phyloP scores from a whole-genome alignment of 2,329 filamentous ascomycete species.

The Colletotrichum sojae region DNA sequence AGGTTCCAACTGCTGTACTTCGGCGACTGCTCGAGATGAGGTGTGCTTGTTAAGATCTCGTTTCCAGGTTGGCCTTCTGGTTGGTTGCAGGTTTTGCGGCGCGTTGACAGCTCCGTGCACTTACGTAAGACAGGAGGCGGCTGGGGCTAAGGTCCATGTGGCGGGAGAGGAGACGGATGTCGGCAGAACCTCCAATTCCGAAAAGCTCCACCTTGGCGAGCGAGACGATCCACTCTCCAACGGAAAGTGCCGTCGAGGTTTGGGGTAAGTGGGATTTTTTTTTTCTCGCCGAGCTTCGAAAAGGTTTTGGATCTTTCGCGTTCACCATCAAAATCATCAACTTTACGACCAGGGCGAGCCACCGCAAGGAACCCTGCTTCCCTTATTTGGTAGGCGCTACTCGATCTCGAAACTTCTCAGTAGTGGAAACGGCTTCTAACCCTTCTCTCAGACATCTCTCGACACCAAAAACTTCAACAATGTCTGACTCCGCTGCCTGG shows the following conservation, averaged over 20 bases:
- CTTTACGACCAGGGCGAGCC: conserved; percentile 65
- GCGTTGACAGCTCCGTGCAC: conserved; percentile 45
- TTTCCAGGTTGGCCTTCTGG: conserved; percentile 54
- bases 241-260: conserved; percentile 32
- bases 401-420: background rate
- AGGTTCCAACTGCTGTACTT: conserved; percentile 39
- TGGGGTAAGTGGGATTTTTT: conserved; percentile 42
- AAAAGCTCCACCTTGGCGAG: background rate
- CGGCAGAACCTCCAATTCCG: conserved; percentile 22
- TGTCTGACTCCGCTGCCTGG: conserved; percentile 64
- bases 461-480: conserved; percentile 24
- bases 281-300: conserved; percentile 28
- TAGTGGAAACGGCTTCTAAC: background rate
- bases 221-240: background rate
- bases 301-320: conserved; percentile 23
- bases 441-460: conserved; percentile 21
- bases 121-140: conserved; percentile 35
- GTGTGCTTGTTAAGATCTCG: conserved; percentile 53
- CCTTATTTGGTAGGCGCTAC: conserved; percentile 15
- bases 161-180: conserved; percentile 19
- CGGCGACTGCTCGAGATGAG: conserved; percentile 39
- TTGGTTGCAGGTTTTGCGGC: conserved; percentile 59
- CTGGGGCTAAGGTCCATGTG: too few species aligned
- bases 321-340: conserved; percentile 25
- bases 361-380: conserved; percentile 72